Conservation (phyloP, 2,329 filamentous ascomycete species). For the Epichloe sibirici region DNA sequence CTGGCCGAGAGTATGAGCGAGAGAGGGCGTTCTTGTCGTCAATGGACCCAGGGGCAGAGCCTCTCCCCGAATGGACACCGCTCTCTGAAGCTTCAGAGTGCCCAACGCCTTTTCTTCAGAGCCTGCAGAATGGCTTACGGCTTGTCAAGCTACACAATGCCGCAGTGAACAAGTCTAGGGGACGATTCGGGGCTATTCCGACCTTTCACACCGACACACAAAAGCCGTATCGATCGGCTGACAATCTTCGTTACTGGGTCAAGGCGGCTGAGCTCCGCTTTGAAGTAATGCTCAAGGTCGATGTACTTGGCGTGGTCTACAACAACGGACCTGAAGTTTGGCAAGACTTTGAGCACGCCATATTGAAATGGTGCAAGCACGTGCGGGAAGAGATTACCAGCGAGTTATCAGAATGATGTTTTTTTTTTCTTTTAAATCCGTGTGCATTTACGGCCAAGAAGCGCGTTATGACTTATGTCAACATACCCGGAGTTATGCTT, state of each 20-base stretch:
- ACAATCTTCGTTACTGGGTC: slow-evolving; percentile 91
- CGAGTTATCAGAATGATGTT: slow-evolving; percentile 35
- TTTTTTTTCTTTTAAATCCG: background rate
- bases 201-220: slow-evolving; percentile 82
- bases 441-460: background rate
- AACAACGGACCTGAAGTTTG: slow-evolving; percentile 58
- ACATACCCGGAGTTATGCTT: slow-evolving; percentile 2
- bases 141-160: slow-evolving; percentile 85
- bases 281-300: slow-evolving; percentile 72
- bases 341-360: slow-evolving; percentile 69
- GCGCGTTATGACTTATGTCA: slow-evolving; percentile 7
- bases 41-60: slow-evolving; percentile 48
- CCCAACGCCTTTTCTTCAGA: slow-evolving; percentile 61
- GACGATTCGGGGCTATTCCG: slow-evolving; percentile 82
- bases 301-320: slow-evolving; percentile 79
- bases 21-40: slow-evolving; percentile 73
- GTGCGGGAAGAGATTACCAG: slow-evolving; percentile 73
- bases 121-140: slow-evolving; percentile 65
- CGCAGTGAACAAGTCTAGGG: slow-evolving; percentile 69
- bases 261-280: slow-evolving; percentile 93
- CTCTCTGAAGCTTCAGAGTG: slow-evolving; percentile 26
- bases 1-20: slow-evolving; percentile 58
- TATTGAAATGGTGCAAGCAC: slow-evolving; percentile 70
- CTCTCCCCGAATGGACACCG: slow-evolving; percentile 57
- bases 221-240: slow-evolving; percentile 86